A percentile compares a stretch with the other conserved stretches of the same genome.
Conservation (phyloP, 495 filamentous ascomycete genomes). For the Poronia punctata region DNA sequence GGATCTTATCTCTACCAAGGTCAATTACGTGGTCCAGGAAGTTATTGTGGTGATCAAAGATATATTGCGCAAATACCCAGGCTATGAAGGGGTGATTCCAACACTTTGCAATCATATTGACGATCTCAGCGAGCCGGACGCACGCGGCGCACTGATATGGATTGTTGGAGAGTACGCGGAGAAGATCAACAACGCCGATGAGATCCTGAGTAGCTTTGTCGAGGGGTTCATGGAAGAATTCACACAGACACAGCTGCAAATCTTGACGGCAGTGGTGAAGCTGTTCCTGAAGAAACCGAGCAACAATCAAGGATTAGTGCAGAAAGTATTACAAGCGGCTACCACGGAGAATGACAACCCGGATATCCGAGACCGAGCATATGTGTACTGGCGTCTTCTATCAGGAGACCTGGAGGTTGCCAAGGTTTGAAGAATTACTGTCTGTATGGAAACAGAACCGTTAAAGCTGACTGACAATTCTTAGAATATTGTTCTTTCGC, state of each 20-base stretch:
- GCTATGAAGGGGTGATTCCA: slow-evolving; percentile 96
- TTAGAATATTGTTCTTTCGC: slow-evolving; percentile 82
- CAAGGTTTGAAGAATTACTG: slow-evolving; percentile 44
- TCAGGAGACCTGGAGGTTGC: slow-evolving; percentile 86
- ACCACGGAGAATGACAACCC: slow-evolving; percentile 96
- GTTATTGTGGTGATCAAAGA: slow-evolving; percentile 98
- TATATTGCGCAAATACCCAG: slow-evolving; percentile 95
- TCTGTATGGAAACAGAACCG: background rate
- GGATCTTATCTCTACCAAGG: slow-evolving; percentile 92
- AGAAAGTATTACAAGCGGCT: slow-evolving; percentile 85
- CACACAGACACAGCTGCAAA: slow-evolving; percentile 90
- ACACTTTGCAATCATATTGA: slow-evolving; percentile 95
- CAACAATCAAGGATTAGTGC: slow-evolving; percentile 77
- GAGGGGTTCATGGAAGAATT: slow-evolving; percentile 92
- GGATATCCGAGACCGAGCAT: slow-evolving; percentile 91
- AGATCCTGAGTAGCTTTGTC: slow-evolving; percentile 79
- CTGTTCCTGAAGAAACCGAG: slow-evolving; percentile 95
- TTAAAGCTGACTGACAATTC: slow-evolving; percentile 16
- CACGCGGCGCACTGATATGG: slow-evolving; percentile 89
- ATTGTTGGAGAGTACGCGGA: slow-evolving; percentile 98
- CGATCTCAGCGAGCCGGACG: slow-evolving; percentile 91
- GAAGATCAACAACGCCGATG: slow-evolving; percentile 95
- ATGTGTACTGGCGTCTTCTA: slow-evolving; percentile 97
- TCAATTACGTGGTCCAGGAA: slow-evolving; percentile 98
- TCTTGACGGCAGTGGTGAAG: slow-evolving; percentile 93